Base-by-base conservation (phyloP, 306 rosid species). In the Crotalaria pallida region DNA sequence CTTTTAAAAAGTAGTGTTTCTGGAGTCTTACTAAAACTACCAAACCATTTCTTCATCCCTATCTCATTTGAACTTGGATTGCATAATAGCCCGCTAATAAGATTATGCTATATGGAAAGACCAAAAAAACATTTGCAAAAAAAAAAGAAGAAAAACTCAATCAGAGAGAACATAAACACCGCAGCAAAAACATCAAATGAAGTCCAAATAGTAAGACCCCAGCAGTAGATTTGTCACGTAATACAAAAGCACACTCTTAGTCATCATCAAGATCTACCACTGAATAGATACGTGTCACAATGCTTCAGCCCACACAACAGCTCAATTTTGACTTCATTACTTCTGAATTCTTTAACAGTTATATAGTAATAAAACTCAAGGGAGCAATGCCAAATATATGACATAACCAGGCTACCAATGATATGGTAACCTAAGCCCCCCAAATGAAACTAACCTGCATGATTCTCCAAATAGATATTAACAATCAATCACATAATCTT, bases 211-310 rank as follows among this genome's bases (percentile, higher is more conserved):
- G 45, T 23, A 43, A 66, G 27, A 13, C 22, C 13, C 31, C 10
- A 29, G 16, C 43, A 29, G 11, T 29, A 18, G 31, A 66, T 31
- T 16, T 13, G 16, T 49, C 13, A 49, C 21, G 6, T 18, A 18
- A 49, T 18, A 26, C 21, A 6, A 34, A 61, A 15, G 50, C 12
- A 61, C 67, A 49, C 33, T 50, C 33, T 49, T 57, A 49, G 21
- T 67, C 33, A 67, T 67, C 60, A 67, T 13, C 34, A 49, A 50
- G 48, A 50, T 67, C 49, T 18, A n/a, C 61, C 61, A 49, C 48
- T 16, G 8, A 33, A 33, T 49, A 11, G 29, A 19, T 9, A 34
- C 18, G 48, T 49, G 62, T 44, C 73, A 50, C 36, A 49, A n/a
- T 33, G 33, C 43, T 67, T 50, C 50, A 51, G 22, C 33, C 33